These are phyloP conservation scores for Penicillium sp. DNA, from an alignment of 2,329 filamentous ascomycete species.

Conservation along the genomic window DNA sequence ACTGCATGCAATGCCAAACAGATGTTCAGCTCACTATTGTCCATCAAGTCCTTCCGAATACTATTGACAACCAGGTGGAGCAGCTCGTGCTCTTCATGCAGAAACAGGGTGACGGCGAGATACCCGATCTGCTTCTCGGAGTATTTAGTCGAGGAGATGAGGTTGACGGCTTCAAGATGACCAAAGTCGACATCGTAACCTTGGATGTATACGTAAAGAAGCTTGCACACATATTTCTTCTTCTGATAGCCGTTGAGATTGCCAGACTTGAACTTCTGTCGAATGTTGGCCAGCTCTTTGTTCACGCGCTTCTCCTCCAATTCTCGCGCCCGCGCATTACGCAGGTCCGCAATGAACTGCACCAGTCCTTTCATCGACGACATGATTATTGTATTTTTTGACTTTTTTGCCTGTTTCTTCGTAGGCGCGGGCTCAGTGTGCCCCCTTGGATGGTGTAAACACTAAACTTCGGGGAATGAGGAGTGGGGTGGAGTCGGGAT, in stretches of 20 bases:
- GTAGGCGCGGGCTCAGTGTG: background rate
- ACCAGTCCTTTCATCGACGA: slow-evolving; percentile 71
- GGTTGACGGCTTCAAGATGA: slow-evolving; percentile 95
- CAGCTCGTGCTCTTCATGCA: slow-evolving; percentile 96
- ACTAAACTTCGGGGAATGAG: slow-evolving; percentile 1
- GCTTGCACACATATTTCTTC: slow-evolving; percentile 99
- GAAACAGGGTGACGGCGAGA: slow-evolving; percentile 91
- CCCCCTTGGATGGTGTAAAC: background rate
- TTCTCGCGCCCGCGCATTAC: slow-evolving; percentile 92
- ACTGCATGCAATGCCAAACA: slow-evolving; percentile 96
- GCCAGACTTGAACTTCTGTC: slow-evolving; percentile 97
- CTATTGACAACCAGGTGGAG: slow-evolving; percentile 97
- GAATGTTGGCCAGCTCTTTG: slow-evolving; percentile 97
- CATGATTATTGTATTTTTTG: slow-evolving; percentile 28
- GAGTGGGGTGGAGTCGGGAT: slow-evolving; percentile 15
- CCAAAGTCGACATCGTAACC: slow-evolving; percentile 99
- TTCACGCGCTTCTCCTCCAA: slow-evolving; percentile 99
- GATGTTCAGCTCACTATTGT: slow-evolving; percentile 97
- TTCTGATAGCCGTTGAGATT: slow-evolving; percentile 95
- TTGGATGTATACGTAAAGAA: slow-evolving; percentile 98
- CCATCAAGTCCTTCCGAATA: slow-evolving; percentile 91
- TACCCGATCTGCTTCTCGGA: slow-evolving; percentile 99
- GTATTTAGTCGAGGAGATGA: slow-evolving; percentile 95
- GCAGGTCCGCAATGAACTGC: slow-evolving; percentile 95
- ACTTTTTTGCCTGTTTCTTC: background rate